phyloP scores from a whole-genome alignment of 345 rosid genomes.

The Eucalyptus polybractea region DNA sequence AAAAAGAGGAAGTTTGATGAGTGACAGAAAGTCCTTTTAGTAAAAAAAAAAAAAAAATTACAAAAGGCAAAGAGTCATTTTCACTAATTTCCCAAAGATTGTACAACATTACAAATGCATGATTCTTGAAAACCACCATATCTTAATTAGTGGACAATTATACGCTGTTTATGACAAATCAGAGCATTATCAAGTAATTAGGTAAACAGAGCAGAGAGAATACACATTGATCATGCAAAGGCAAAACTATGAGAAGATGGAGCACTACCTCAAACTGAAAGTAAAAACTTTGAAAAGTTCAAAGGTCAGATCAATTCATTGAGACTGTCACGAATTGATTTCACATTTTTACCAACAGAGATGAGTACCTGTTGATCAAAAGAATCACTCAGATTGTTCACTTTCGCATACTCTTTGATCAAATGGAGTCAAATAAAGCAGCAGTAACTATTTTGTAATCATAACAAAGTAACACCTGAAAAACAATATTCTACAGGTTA shows the following conservation, averaged over 20 bases:
- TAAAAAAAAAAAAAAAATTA: neutral
- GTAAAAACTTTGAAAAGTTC: neutral
- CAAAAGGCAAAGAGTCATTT: neutral
- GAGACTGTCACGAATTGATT: neutral
- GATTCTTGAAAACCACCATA: neutral
- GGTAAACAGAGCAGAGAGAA: neutral
- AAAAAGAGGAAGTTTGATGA: neutral
- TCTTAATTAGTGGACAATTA: neutral
- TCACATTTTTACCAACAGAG: neutral
- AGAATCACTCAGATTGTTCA: neutral
- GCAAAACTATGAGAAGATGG: neutral
- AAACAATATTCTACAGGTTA: neutral
- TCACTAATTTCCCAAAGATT: neutral
- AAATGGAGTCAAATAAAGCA: neutral
- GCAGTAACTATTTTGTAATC: neutral
- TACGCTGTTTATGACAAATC: neutral
- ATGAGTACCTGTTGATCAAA: neutral
- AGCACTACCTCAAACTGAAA: neutral
- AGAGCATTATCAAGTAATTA: neutral
- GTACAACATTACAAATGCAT: neutral
- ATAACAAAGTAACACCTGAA: neutral
- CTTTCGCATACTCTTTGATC: neutral
- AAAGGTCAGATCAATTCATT: neutral
- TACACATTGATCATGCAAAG: neutral
- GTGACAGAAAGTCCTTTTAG: neutral